Evolutionary conservation across 2,329 filamentous ascomycete species (phyloP).

Genomic region (Microascus cirrosus): DNA sequence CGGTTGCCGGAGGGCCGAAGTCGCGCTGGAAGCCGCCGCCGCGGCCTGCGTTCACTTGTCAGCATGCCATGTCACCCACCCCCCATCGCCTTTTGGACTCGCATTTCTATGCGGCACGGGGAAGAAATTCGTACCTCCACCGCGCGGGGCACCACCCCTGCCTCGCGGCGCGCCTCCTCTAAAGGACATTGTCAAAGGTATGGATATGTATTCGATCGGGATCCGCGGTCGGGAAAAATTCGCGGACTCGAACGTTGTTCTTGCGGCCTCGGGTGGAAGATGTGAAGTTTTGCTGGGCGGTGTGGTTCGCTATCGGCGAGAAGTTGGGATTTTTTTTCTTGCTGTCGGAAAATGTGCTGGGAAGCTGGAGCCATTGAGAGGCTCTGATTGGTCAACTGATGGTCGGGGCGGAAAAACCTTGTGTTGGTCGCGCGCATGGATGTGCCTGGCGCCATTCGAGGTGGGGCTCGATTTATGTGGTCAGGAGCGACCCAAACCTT

Average conservation of each 20-base stretch:
- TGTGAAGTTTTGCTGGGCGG: background rate
- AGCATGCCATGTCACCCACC: constrained; percentile 5
- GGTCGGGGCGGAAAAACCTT: constrained; percentile 4
- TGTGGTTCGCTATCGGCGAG: background rate
- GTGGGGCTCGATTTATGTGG: background rate
- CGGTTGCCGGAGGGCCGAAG: constrained; percentile 24
- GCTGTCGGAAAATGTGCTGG: constrained; percentile 1
- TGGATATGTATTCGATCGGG: background rate
- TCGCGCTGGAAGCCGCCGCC: constrained; percentile 24
- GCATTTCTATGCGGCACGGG: background rate
- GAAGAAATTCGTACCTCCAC: constrained; percentile 19
- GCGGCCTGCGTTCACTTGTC: constrained; percentile 14
- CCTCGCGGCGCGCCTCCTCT: constrained; percentile 24
- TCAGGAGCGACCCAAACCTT: background rate
- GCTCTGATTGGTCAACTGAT: background rate
- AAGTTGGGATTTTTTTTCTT: constrained; percentile 1
- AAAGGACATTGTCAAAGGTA: constrained; percentile 21
- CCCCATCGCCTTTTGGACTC: background rate
- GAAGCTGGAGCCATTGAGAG: constrained; percentile 1
- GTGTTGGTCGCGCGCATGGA: background rate
- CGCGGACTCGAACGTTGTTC: background rate
- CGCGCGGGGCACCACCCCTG: constrained; percentile 19
- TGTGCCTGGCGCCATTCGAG: background rate
- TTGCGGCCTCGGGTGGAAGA: background rate
- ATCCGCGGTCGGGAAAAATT: background rate